Evolutionary conservation across 225 moss, liverwort and hornwort species (phyloP).

Genomic region (Marchantia paleacea): DNA sequence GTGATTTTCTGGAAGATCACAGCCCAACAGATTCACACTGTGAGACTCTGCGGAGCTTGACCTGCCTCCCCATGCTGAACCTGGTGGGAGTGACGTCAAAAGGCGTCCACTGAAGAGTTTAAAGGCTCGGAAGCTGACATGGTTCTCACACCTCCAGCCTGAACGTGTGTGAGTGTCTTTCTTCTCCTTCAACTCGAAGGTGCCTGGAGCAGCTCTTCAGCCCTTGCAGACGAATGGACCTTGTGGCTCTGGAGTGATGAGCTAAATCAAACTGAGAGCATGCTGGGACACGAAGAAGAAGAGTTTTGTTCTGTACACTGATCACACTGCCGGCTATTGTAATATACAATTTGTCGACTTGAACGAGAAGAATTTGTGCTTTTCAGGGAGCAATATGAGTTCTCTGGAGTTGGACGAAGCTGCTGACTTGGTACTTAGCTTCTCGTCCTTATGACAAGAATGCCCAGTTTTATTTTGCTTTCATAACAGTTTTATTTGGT

Average conservation of each 20-base stretch:
- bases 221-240: background rate
- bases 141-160: background rate
- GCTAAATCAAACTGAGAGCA: background rate
- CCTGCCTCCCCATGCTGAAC: background rate
- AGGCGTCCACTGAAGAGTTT: background rate
- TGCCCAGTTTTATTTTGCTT: background rate
- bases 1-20: no score
- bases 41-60: background rate
- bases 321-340: background rate
- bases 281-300: constrained; percentile 2
- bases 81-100: background rate
- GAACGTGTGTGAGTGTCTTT: background rate
- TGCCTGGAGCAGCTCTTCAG: background rate
- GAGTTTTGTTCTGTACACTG: background rate
- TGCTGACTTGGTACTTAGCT: constrained; percentile 5
- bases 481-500: background rate
- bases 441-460: background rate
- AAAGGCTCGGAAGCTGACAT: background rate
- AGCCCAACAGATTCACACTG: background rate
- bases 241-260: background rate
- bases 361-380: background rate
- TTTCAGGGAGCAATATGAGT: background rate
- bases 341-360: constrained; percentile 1
- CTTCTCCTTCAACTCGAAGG: background rate
- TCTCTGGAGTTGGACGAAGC: constrained; percentile 10